These are phyloP conservation scores for Talaromyces sp. DNA, from an alignment of 2,329 filamentous ascomycete species.

Conservation along the genomic window DNA sequence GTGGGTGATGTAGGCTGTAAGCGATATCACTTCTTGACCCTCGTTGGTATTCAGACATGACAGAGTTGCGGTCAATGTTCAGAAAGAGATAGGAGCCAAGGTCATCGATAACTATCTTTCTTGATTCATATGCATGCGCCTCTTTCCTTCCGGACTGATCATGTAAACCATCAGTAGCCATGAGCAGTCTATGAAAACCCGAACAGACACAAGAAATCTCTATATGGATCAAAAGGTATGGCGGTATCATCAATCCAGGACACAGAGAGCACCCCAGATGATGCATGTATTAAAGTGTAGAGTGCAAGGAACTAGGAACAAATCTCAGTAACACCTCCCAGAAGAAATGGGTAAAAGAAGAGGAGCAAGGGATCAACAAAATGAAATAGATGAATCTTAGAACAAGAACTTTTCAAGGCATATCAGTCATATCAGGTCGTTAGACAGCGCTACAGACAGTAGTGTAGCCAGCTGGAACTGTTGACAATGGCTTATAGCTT, in stretches of 20 bases:
- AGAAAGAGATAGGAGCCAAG: background rate
- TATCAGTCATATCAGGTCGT: constrained; percentile 22
- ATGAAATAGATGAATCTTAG: constrained; percentile 16
- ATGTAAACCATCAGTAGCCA: background rate
- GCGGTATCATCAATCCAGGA: background rate
- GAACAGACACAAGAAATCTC: constrained; percentile 3
- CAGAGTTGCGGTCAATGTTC: background rate
- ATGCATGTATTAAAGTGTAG: constrained; percentile 3
- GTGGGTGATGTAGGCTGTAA: background rate
- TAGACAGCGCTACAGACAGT: constrained; percentile 20
- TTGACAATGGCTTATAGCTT: constrained; percentile 4
- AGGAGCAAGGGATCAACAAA: constrained; percentile 1
- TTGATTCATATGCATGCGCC: background rate
- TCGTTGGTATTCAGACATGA: background rate
- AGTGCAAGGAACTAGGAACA: background rate
- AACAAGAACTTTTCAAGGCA: constrained; percentile 18
- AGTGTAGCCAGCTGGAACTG: constrained; percentile 17
- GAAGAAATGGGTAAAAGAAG: background rate
- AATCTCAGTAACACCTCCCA: constrained; percentile 10
- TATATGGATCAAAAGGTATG: background rate
- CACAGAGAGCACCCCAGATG: background rate
- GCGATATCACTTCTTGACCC: background rate
- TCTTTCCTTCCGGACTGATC: background rate
- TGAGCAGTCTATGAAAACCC: background rate
- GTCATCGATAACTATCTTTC: background rate